Evolutionary conservation across 2,329 filamentous ascomycete genomes (phyloP), one percentile per base, ranked within the genome.

Genomic region (Fusarium nygamai): DNA sequence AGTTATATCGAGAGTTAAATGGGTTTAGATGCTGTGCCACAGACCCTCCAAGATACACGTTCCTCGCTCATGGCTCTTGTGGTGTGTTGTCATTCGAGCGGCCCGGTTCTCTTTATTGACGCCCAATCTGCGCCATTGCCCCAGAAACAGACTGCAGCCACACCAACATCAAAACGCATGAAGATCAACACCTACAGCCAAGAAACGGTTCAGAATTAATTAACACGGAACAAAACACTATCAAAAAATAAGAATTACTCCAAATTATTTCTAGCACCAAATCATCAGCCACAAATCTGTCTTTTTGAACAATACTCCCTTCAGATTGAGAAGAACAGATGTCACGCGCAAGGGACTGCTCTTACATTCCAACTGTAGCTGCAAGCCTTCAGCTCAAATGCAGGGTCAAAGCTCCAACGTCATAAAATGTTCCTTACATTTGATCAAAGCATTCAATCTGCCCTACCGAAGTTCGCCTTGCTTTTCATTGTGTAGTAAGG

Each of bases 121-220:
- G 77, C 77, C 77, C 74, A 77, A 78, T 72, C 74, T 73, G 34
- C 60, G 44, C 48, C 76, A 79, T 79, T 78, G 77, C 77, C 75
- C 73, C 74, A 79, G 77, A 79, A 79, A 79, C 77, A 76, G 61
- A 66, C n/a, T 43, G 38, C 62, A 67, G 65, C 36, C 36, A 38
- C 20, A 39, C 20, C 38, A 38, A 12, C 20, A 12, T 64, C 57
- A 47, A 65, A 58, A 65, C 39, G 41, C 67, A 73, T 67, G 20
- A 54, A 63, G 67, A 58, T 67, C 43, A 71, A 62, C 61, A 58
- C 61, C 24, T 44, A 63, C 51, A 67, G 44, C 41, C 53, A 58
- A 59, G 41, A n/a, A 39, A 41, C 8, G 10, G 34, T 56, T 39
- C 20, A 41, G 20, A 56, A 31, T 29, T 41, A 41, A 53, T 36